Evolutionary conservation across 768 basidiomycete species (phyloP), one percentile per base, ranked within the genome.

Genomic region (Mycena metata): DNA sequence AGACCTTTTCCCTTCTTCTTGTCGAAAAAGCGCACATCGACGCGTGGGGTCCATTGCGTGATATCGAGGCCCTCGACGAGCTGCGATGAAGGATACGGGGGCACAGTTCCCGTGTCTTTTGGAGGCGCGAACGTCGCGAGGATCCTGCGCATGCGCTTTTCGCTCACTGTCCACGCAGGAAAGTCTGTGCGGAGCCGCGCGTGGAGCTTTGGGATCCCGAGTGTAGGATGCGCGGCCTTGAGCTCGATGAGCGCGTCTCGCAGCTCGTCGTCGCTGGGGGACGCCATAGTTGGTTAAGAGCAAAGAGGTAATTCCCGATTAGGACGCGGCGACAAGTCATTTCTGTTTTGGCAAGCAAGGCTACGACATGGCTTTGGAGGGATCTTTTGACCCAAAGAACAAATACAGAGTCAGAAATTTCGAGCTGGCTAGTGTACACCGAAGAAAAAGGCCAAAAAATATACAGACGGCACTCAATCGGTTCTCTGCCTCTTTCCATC

Each of bases 1-100:
- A 97, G 81, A 0, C 95, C 96, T 73, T 96, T 96, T 3, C 96
- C 95, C 74, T 91, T 95, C 64, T 82, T 81, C 67, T 84, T 83
- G 54, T 88, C 83, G 73, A 95, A 95, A 78, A 89, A 85, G 74
- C 83, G 86, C 8, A 94, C 91, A 49, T 86, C 82, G 12, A 93
- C 84, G 73, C 90, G 91, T 15, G 77, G 76, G 24, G 89, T 89
- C 87, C 90, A 92, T 63, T 83, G 86, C 4, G 78, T 66, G 36
- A 92, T 77, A 72, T 95, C 88, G 9, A 96, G 83, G 24, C 84
- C 82, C 30, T 88, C 79, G 69, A 94, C 89, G 41, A 95, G 52
- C 69, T 64, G 5, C 39, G 70, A 74, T 17, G 69, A 60, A 39
- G 74, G 66, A 55, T 75, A 66, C 13, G 67, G 67, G n/a, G 60